Evolutionary conservation across 2,329 filamentous ascomycete species (phyloP).

Genomic region (Cryphonectria nitschkei): DNA sequence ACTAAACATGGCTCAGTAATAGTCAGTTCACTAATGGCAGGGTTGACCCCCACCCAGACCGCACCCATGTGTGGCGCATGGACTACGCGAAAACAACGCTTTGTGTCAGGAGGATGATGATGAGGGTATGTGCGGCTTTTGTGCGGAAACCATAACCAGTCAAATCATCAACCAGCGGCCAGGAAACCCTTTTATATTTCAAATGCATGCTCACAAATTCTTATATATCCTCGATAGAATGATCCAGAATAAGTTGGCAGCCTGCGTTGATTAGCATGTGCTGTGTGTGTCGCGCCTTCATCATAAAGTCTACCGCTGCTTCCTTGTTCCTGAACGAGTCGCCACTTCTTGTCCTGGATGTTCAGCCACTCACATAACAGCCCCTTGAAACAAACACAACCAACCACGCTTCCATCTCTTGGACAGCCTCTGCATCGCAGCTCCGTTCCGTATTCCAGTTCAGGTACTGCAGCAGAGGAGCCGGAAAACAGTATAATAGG

Average conservation of each 20-base stretch:
- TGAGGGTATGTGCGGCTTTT: constrained; percentile 20
- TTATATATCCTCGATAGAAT: not conserved
- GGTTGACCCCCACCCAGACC: not conserved
- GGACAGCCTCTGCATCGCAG: not conserved
- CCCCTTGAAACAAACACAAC: not conserved
- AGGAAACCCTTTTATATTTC: not conserved
- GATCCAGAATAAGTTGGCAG: constrained; percentile 3
- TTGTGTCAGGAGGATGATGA: not conserved
- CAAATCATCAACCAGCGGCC: not conserved
- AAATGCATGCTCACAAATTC: not conserved
- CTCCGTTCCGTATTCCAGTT: not conserved
- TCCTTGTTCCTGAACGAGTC: not conserved
- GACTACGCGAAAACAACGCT: constrained; percentile 28
- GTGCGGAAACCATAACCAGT: constrained; percentile 26
- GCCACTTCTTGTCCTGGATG: not conserved
- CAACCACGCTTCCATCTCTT: not conserved
- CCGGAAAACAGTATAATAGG: not conserved
- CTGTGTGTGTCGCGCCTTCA: not conserved
- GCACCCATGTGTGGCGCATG: not conserved
- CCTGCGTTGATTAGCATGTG: not conserved
- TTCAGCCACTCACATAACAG: not conserved
- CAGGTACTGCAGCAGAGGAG: not conserved
- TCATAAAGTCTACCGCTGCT: not conserved
- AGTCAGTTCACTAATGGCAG: not conserved
- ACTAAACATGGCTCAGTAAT: not conserved